Evolutionary conservation across 228 moss, liverwort and hornwort genomes (phyloP).

Genomic region (Sphagnum fallax): DNA sequence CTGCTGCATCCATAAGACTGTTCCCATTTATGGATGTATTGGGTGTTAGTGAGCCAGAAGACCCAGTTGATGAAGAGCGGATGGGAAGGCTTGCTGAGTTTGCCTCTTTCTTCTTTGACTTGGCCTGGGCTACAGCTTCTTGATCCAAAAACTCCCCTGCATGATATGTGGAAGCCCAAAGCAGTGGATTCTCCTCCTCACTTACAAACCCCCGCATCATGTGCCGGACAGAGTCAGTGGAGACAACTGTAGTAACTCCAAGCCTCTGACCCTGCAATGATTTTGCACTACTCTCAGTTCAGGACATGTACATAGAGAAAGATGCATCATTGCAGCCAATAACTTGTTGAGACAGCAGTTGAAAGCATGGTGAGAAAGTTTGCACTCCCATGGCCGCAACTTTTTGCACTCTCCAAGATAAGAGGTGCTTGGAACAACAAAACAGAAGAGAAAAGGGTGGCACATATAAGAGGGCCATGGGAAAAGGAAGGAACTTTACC

Average conservation of each 20-base stretch:
- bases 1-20: constrained; percentile 2
- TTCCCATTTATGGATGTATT: constrained; percentile 11
- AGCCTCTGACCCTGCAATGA: constrained; percentile 70
- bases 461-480: too few species aligned
- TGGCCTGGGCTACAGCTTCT: constrained; percentile 70
- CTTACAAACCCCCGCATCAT: constrained; percentile 98
- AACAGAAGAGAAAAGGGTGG: too few species aligned
- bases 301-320: too few species aligned
- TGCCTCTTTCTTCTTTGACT: constrained; percentile 60
- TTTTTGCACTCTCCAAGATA: too few species aligned
- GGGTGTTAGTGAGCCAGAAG: constrained; percentile 25
- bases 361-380: too few species aligned
- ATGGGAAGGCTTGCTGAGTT: constrained; percentile 41
- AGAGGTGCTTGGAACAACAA: too few species aligned
- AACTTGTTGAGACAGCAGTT: too few species aligned
- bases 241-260: constrained; percentile 92
- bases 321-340: too few species aligned
- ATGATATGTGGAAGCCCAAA: constrained; percentile 97
- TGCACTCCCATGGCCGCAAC: too few species aligned
- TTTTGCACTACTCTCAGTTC: too few species aligned
- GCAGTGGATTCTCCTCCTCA: constrained; percentile 73
- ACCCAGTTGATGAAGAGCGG: constrained; percentile 24
- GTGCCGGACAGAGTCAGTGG: constrained; percentile 94
- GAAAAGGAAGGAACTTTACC: constrained; percentile 14
- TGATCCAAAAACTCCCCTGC: constrained; percentile 85